Evolutionary conservation across 2,329 filamentous ascomycete species (phyloP).

Genomic region (Aureobasidium sp.): DNA sequence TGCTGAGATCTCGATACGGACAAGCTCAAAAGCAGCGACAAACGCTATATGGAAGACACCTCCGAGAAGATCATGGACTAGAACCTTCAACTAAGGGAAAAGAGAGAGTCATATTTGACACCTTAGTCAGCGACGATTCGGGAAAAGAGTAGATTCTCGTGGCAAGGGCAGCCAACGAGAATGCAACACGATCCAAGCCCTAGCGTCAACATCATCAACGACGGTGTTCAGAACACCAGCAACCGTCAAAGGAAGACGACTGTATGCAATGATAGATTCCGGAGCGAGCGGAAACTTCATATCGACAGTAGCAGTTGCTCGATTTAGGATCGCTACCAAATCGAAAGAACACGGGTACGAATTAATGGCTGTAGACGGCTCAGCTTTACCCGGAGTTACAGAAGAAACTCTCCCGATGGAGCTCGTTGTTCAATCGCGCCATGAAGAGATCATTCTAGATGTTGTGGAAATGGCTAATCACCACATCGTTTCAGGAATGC

Average conservation of each 20-base stretch:
- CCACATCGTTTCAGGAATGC: no score
- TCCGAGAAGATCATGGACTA: background rate
- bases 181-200: background rate
- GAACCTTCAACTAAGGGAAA: background rate
- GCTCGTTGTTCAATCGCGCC: no score
- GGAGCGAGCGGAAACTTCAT: conserved; percentile 2
- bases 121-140: background rate
- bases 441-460: no score
- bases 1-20: no score
- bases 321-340: background rate
- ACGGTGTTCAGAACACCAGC: background rate
- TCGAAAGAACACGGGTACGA: background rate
- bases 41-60: background rate
- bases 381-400: background rate
- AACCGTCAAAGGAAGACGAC: background rate
- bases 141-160: background rate
- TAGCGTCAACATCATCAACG: background rate
- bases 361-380: background rate
- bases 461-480: no score
- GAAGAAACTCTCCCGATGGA: background rate
- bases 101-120: background rate
- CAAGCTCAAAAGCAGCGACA: no score
- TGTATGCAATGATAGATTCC: background rate
- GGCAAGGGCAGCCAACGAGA: background rate
- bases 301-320: background rate